Conservation (phyloP, 192 early-diverging fungal species). For the Thamnidium elegans region DNA sequence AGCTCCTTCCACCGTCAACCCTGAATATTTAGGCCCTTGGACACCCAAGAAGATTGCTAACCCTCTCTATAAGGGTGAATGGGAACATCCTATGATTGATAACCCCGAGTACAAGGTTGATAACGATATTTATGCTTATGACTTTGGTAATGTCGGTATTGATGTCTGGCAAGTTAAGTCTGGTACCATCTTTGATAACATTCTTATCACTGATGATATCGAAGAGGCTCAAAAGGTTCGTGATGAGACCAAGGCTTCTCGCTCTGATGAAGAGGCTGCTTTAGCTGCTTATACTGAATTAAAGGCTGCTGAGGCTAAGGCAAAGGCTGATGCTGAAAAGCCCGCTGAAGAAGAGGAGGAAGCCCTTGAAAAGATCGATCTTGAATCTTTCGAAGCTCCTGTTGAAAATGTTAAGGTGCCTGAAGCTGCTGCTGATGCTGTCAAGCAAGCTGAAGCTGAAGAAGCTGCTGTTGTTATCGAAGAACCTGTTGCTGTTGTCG, state of each 20-base stretch:
- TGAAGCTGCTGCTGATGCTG: not conserved
- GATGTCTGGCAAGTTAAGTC: slow-evolving; percentile 97
- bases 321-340: slow-evolving; percentile 31
- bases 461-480: not conserved
- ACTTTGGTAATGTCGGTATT: slow-evolving; percentile 84
- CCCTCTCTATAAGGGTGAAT: slow-evolving; percentile 93
- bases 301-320: slow-evolving; percentile 24
- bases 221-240: slow-evolving; percentile 74
- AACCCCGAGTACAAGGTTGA: slow-evolving; percentile 95
- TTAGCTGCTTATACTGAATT: slow-evolving; percentile 58
- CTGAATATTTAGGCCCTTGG: slow-evolving; percentile 87
- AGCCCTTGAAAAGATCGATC: slow-evolving; percentile 3
- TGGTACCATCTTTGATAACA: slow-evolving; percentile 90
- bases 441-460: not conserved
- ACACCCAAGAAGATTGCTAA: slow-evolving; percentile 77
- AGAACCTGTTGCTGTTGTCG: not conserved
- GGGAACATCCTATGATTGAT: slow-evolving; percentile 81
- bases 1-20: slow-evolving; percentile 83
- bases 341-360: slow-evolving; percentile 19
- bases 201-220: slow-evolving; percentile 83
- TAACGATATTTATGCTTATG: slow-evolving; percentile 76
- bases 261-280: slow-evolving; percentile 62
- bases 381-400: slow-evolving; percentile 5
- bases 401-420: slow-evolving; percentile 4
- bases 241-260: slow-evolving; percentile 63